Conservation (phyloP, 257 asterid genomes). For the Agastache rugosa region DNA sequence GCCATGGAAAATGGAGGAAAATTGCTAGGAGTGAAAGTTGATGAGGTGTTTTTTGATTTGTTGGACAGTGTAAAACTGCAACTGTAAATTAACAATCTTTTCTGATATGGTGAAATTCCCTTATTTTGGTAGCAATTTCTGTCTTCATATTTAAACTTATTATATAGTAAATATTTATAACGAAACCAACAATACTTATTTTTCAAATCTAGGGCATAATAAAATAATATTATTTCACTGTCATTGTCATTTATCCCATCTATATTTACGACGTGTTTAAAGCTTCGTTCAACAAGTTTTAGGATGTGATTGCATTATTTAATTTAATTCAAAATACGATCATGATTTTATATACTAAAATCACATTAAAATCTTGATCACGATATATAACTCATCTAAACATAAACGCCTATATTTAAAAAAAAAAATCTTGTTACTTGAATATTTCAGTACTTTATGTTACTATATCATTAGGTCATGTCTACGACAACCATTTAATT, state of each 20-base stretch:
- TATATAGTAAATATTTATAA: too few relatives aligned
- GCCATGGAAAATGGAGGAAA: slow-evolving; percentile 8
- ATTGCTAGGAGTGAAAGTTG: not conserved
- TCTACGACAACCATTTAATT: not conserved
- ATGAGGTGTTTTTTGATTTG: slow-evolving; percentile 14
- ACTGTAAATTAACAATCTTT: slow-evolving; percentile 29
- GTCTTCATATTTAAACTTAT: not conserved
- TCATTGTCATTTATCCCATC: too few relatives aligned
- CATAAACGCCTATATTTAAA: too few relatives aligned
- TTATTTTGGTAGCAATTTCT: not conserved
- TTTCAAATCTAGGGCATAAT: too few relatives aligned
- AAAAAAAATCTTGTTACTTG: too few relatives aligned
- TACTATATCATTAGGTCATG: not conserved
- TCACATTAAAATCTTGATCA: too few relatives aligned
- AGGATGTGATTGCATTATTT: not conserved
- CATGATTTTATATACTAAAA: not conserved
- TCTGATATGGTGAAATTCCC: not conserved
- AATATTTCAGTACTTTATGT: too few relatives aligned
- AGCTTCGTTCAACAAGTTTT: too few relatives aligned
- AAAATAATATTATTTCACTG: too few relatives aligned
- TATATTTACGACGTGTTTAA: too few relatives aligned
- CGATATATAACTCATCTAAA: too few relatives aligned
- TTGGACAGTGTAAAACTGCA: slow-evolving; percentile 9
- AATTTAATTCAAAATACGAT: not conserved
- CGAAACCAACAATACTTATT: too few relatives aligned